These are phyloP conservation scores for Colletotrichum kahawae DNA, from an alignment of 2,329 filamentous ascomycete species.

Conservation along the genomic window DNA sequence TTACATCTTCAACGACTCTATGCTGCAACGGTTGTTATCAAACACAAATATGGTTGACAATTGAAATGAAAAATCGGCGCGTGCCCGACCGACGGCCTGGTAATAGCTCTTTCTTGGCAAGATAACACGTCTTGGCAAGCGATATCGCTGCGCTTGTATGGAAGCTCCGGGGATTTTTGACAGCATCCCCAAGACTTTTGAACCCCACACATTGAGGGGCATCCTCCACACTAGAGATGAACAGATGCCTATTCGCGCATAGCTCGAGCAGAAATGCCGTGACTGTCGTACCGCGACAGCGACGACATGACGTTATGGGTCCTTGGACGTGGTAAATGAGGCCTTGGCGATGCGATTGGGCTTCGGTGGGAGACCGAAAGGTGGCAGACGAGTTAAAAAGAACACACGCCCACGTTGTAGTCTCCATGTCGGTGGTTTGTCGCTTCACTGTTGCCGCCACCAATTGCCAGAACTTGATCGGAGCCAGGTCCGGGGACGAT, in stretches of 20 bases:
- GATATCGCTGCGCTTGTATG: not conserved
- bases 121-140: conserved; percentile 16
- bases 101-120: not conserved
- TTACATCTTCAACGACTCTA: not conserved
- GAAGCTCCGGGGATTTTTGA: not conserved
- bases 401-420: not conserved
- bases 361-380: not conserved
- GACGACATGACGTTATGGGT: not conserved
- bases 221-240: not conserved
- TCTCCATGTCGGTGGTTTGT: not conserved
- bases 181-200: not conserved
- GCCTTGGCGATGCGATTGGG: not conserved
- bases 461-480: not conserved
- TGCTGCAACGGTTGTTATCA: not conserved
- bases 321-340: not conserved
- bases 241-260: conserved; percentile 17
- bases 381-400: not conserved
- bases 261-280: not conserved
- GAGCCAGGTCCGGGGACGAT: not conserved
- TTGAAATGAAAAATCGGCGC: not conserved
- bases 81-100: not conserved
- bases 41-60: not conserved
- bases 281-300: not conserved
- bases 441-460: not conserved
- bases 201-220: conserved; percentile 13